A percentile compares a stretch with the other conserved stretches of the same genome.
phyloP scores from a whole-genome alignment of 345 rosid species.

The Adansonia digitata region DNA sequence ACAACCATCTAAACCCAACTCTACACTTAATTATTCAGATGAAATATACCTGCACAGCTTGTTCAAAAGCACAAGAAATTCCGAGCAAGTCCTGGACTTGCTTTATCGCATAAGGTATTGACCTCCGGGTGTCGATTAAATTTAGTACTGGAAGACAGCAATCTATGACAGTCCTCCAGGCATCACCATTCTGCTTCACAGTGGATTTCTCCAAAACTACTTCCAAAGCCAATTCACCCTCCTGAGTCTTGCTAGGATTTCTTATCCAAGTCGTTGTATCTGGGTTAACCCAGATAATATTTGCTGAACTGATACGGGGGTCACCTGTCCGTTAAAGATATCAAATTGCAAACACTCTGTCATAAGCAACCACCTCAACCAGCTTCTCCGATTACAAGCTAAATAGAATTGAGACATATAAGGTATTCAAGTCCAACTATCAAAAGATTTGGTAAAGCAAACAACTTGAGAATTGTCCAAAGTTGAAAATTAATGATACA shows the following conservation, averaged over 20 bases:
- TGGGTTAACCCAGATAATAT: slow-evolving; percentile 70
- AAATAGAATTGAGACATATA: background rate
- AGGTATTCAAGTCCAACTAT: background rate
- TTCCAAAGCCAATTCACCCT: slow-evolving; percentile 77
- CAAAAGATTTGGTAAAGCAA: background rate
- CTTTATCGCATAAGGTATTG: slow-evolving; percentile 81
- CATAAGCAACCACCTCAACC: background rate
- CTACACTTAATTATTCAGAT: background rate
- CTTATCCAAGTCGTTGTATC: slow-evolving; percentile 67
- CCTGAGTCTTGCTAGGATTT: slow-evolving; percentile 40
- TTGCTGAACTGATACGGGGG: slow-evolving; percentile 64
- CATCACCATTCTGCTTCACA: slow-evolving; percentile 82
- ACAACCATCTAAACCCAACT: background rate
- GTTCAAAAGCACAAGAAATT: slow-evolving; percentile 83
- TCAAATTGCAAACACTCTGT: background rate
- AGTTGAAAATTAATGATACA: background rate
- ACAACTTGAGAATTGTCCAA: background rate
- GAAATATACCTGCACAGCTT: slow-evolving; percentile 71
- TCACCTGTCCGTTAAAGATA: slow-evolving; percentile 57
- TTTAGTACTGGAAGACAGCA: slow-evolving; percentile 85
- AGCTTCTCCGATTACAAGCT: background rate
- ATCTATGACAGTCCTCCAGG: slow-evolving; percentile 88
- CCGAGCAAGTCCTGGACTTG: slow-evolving; percentile 92
- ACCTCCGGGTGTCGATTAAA: slow-evolving; percentile 67
- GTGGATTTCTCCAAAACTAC: slow-evolving; percentile 64